Evolutionary conservation across 2,329 filamentous ascomycete genomes (phyloP), one percentile per base, ranked within the genome.

Genomic region (Neoscytalidium dimidiatum): DNA sequence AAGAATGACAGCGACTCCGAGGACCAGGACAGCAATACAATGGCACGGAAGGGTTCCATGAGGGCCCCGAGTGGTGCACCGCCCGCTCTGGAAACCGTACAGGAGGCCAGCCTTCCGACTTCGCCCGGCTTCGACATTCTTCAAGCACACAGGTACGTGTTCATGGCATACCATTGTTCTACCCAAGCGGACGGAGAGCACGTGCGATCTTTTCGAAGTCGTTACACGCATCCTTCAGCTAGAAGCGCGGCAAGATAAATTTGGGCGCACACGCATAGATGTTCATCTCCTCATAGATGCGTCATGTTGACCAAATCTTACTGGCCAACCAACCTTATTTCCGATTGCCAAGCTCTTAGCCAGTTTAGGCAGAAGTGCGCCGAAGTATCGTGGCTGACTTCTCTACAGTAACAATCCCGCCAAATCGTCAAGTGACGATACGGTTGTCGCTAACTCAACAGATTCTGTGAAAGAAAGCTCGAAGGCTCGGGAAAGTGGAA

Each of bases 81-180:
- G 60, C 85, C 89, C 56, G 87, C 86, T 53, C 81, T 97, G 65
- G 94, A 96, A 79, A 97, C 95, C 0, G 94, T 98, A 17, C 91
- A 97, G 75, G 94, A 97, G 82, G 89, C 90, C 62, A 95, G 92
- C 79, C 86, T 92, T 62, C 80, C 80, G 52, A 88, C 87, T 57
- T 91, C 91, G 0, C 90, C 92, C 14, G 82, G 80, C 14, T 80
- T 78, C 67, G 72, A 82, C 77, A 71, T 69, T 64, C 64, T 73
- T 53, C 72, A 72, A 61, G 35, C 62, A 41, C 66, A 65, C 65
- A 71, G 66, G 70, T 69, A 68, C 21, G 56, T 60, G 23, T 33
- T 17, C 21, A 14, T 3, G 31, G 41, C 4, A 21, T 21, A 19
- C 31, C 13, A 23, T 14, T 13, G 21, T 21, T 41, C 11, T 5